Conservation (phyloP, 2,329 filamentous ascomycete genomes). For the Fonsecaea pedrosoi region DNA sequence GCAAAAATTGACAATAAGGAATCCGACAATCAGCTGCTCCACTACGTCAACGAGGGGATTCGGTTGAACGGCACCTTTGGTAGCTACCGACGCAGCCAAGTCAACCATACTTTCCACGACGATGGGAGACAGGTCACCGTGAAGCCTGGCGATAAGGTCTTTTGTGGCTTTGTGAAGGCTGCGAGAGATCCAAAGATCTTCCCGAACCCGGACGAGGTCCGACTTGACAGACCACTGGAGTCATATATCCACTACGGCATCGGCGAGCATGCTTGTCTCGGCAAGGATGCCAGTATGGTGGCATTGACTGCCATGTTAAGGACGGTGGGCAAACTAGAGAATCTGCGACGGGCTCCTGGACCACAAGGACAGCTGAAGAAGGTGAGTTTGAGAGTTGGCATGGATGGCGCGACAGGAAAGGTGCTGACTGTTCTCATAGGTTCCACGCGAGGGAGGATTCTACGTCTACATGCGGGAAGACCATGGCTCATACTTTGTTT, state of each 20-base stretch:
- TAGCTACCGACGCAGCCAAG: slow-evolving; percentile 64
- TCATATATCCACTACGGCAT: slow-evolving; percentile 70
- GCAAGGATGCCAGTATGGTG: slow-evolving; percentile 64
- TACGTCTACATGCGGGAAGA: slow-evolving; percentile 71
- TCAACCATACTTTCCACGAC: slow-evolving; percentile 56
- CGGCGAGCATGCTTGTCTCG: slow-evolving; percentile 69
- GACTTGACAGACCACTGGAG: slow-evolving; percentile 68
- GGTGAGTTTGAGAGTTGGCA: slow-evolving; percentile 34
- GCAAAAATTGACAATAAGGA: slow-evolving; percentile 63
- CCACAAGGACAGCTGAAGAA: slow-evolving; percentile 72
- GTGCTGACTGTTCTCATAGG: slow-evolving; percentile 34
- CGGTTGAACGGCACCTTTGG: slow-evolving; percentile 70
- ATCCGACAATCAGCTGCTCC: slow-evolving; percentile 68
- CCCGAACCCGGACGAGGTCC: slow-evolving; percentile 66
- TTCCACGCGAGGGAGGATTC: slow-evolving; percentile 62
- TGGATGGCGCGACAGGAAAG: neutral
- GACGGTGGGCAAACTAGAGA: slow-evolving; percentile 66
- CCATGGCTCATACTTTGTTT: slow-evolving; percentile 64
- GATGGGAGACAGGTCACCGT: slow-evolving; percentile 58
- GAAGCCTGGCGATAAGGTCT: slow-evolving; percentile 65
- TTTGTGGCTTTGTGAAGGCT: slow-evolving; percentile 67
- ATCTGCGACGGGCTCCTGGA: slow-evolving; percentile 67
- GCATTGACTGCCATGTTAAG: slow-evolving; percentile 73
- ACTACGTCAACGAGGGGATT: slow-evolving; percentile 74
- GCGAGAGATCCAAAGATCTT: slow-evolving; percentile 65